Evolutionary conservation across 257 asterid species (phyloP).

Genomic region (Mentha longifolia): DNA sequence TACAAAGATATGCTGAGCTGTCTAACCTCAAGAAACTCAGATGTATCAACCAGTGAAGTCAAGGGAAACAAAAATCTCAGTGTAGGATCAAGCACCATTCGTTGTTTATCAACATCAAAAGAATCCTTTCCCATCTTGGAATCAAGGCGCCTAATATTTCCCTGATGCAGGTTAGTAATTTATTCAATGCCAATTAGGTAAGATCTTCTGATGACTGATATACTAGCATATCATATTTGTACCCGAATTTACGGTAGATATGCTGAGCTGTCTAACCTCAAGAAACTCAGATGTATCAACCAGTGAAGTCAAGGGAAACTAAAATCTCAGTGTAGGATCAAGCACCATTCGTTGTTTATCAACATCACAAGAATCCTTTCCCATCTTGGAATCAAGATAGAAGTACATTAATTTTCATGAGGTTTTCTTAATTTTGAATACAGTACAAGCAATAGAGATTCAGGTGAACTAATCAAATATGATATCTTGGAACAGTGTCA

Average conservation of each 20-base stretch:
- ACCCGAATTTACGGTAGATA: no score
- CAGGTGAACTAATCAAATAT: not conserved
- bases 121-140: slow-evolving; percentile 60
- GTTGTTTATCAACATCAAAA: slow-evolving; percentile 70
- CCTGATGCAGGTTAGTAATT: slow-evolving; percentile 47
- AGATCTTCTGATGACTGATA: not conserved
- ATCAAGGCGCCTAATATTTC: slow-evolving; percentile 56
- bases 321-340: no score
- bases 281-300: no score
- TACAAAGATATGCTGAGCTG: no score
- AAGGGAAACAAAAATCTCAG: slow-evolving; percentile 78
- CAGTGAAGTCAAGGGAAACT: no score
- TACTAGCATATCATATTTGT: no score
- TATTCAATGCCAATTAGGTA: slow-evolving; percentile 20
- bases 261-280: no score
- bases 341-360: no score
- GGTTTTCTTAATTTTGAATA: not conserved
- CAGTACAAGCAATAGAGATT: not conserved
- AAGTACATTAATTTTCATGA: not conserved
- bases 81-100: slow-evolving; percentile 76
- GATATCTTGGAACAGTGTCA: not conserved
- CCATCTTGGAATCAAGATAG: no score
- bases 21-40: slow-evolving; percentile 91
- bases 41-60: slow-evolving; percentile 81
- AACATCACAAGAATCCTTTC: no score